Evolutionary conservation across 2,329 filamentous ascomycete species (phyloP).

Genomic region (Beauveria bassiana): DNA sequence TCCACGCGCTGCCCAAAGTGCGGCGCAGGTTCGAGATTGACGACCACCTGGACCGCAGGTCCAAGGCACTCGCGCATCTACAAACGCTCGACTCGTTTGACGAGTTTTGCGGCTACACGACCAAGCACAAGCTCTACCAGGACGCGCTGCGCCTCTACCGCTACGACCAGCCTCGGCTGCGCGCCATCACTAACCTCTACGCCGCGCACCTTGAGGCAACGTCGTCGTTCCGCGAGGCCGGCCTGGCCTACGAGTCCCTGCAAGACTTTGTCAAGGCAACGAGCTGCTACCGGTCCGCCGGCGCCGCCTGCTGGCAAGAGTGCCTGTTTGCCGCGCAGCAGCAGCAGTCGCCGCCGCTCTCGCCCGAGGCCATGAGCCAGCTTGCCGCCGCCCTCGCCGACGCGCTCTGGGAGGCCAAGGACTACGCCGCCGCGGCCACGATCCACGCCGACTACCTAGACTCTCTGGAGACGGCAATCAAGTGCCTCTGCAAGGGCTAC

Average conservation of each 20-base stretch:
- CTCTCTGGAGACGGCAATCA: slow-evolving; percentile 62
- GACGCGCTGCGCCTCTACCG: slow-evolving; percentile 74
- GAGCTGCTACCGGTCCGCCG: slow-evolving; percentile 74
- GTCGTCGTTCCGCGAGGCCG: slow-evolving; percentile 78
- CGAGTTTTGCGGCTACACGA: slow-evolving; percentile 69
- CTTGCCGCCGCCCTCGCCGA: slow-evolving; percentile 72
- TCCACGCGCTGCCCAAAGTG: slow-evolving; percentile 65
- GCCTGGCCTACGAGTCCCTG: slow-evolving; percentile 84
- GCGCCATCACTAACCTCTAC: slow-evolving; percentile 66
- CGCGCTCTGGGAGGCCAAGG: slow-evolving; percentile 73
- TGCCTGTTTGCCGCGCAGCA: slow-evolving; percentile 73
- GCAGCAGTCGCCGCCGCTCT: slow-evolving; percentile 54
- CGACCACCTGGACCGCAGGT: slow-evolving; percentile 68
- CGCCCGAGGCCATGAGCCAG: slow-evolving; percentile 50
- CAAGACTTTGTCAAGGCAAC: slow-evolving; percentile 66
- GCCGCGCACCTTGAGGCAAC: slow-evolving; percentile 67
- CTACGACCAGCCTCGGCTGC: slow-evolving; percentile 63
- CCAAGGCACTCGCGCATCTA: slow-evolving; percentile 72
- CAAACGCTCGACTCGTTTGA: slow-evolving; percentile 66
- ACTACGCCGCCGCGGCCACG: slow-evolving; percentile 70
- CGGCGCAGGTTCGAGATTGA: slow-evolving; percentile 80
- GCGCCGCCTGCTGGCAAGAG: slow-evolving; percentile 76
- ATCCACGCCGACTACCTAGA: slow-evolving; percentile 76
- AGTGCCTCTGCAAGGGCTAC: slow-evolving; percentile 79
- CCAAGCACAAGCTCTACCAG: slow-evolving; percentile 73